phyloP scores from a whole-genome alignment of 768 basidiomycete genomes.

The Phallus indusiatus region DNA sequence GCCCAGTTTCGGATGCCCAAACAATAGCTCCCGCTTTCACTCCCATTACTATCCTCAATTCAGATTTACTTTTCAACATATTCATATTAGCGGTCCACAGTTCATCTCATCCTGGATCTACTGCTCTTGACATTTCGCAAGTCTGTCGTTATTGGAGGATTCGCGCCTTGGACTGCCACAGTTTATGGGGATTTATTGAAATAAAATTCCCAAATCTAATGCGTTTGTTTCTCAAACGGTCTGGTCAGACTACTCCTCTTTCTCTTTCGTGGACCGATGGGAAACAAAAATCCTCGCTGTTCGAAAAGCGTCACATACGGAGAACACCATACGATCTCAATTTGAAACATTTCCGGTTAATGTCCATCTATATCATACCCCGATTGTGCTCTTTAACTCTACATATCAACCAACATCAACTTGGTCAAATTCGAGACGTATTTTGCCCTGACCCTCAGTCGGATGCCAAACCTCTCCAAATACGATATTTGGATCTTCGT shows the following conservation, averaged over 20 bases:
- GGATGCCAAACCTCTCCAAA: not conserved
- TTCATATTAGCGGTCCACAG: not conserved
- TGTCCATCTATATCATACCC: no score
- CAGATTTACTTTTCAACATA: not conserved
- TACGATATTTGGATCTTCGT: not conserved
- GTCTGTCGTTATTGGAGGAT: not conserved
- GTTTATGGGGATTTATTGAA: not conserved
- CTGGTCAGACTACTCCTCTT: not conserved
- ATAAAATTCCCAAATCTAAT: no score
- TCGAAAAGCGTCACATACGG: no score
- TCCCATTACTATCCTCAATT: no score
- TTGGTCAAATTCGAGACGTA: not conserved
- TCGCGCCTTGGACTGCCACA: not conserved
- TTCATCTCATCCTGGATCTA: not conserved
- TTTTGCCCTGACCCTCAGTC: no score
- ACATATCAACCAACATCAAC: not conserved
- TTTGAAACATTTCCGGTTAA: no score
- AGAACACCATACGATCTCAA: no score
- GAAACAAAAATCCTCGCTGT: no score
- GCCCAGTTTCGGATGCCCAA: no score
- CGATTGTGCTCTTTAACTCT: not conserved
- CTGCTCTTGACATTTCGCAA: not conserved
- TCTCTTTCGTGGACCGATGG: not conserved
- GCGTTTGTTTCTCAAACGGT: not conserved
- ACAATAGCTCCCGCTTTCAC: no score